Evolutionary conservation across 768 basidiomycete genomes (phyloP), one percentile per base, ranked within the genome.

Genomic region (Leucogyrophana mollusca): DNA sequence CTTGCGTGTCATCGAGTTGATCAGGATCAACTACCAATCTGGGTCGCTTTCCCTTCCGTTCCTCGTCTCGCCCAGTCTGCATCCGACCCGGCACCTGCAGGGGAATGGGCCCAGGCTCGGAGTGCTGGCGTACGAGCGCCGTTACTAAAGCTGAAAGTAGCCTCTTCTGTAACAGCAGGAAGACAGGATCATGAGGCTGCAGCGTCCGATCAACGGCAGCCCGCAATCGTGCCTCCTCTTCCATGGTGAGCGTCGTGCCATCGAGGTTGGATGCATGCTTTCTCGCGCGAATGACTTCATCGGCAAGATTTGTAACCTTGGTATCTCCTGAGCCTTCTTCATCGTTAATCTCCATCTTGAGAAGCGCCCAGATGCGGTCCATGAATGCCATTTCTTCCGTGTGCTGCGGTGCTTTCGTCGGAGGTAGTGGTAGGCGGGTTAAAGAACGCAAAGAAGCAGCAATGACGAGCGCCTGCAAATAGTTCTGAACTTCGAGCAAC

Each of bases 401-500:
- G 14, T 51, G 46, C 32, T 40, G 45, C 18, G 30, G 37, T 42
- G 44, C 50, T 17, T 43, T 40, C 43, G 58, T 39, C 20, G 51
- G 36, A 13, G 43, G 39, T 17, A 47, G 30, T 32, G 73, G 71
- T 6, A 76, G 64, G 10, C 72, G 78, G 1, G 78, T 71, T 21
- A 89, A 76, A 16, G 76, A 69, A 23, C 78, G 74, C 32, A 90
- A 66, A 6, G 80, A 71, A 3, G 85, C 83, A 18, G 78, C 69
- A 24, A 88, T 81, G 13, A 84, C 72, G 9, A 87, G 70, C 4
- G 85, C 87, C 57, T 90, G 87, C 4, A 88, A 62, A 53, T 79
- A 76, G 52, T 90, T 86, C 61, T 90, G 87, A 10, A 80, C 55
- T 56, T 74, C 76, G 34, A 84, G 58, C 0, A 88, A 68, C 5